Evolutionary conservation across 2,329 filamentous ascomycete genomes (phyloP).

Genomic region (Fusarium sarcochroum): DNA sequence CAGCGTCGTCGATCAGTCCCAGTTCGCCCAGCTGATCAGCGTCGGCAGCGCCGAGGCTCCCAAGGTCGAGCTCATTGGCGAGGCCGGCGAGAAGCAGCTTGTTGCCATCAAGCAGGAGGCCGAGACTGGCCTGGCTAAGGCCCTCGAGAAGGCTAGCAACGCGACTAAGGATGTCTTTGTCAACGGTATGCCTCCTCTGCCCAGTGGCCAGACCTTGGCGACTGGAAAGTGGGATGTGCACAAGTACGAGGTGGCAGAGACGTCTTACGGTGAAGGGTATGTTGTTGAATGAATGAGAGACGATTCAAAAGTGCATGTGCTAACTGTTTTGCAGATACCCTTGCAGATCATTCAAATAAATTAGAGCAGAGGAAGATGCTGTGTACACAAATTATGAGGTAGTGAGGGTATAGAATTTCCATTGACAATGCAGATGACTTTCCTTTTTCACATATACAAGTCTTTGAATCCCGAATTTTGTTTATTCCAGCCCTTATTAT

Average conservation of each 20-base stretch:
- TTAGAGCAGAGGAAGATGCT: constrained; percentile 38
- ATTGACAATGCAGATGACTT: constrained; percentile 51
- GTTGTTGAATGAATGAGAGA: constrained; percentile 53
- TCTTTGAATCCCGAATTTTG: background rate
- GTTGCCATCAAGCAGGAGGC: constrained; percentile 83
- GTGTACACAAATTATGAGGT: constrained; percentile 51
- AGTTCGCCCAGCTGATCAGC: constrained; percentile 86
- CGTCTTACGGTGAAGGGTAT: constrained; percentile 79
- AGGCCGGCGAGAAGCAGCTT: constrained; percentile 72
- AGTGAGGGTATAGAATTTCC: constrained; percentile 50
- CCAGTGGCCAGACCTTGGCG: constrained; percentile 74
- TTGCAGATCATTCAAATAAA: constrained; percentile 72
- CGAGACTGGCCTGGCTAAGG: constrained; percentile 78
- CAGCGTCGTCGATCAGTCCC: constrained; percentile 84
- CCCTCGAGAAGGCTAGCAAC: constrained; percentile 74
- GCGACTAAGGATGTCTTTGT: constrained; percentile 76
- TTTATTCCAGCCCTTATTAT: background rate
- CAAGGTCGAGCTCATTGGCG: constrained; percentile 84
- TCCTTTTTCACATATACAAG: constrained; percentile 29
- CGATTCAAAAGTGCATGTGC: constrained; percentile 2
- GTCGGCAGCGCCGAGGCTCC: constrained; percentile 86
- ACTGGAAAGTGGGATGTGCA: constrained; percentile 74
- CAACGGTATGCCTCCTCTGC: constrained; percentile 88
- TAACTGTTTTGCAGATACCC: constrained; percentile 66
- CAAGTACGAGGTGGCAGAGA: constrained; percentile 75